Percentiles rank a stretch among this genome's conserved stretches.
These are phyloP conservation scores for Calonectria naviculata DNA, from an alignment of 2,329 filamentous ascomycete species.

Conservation along the genomic window DNA sequence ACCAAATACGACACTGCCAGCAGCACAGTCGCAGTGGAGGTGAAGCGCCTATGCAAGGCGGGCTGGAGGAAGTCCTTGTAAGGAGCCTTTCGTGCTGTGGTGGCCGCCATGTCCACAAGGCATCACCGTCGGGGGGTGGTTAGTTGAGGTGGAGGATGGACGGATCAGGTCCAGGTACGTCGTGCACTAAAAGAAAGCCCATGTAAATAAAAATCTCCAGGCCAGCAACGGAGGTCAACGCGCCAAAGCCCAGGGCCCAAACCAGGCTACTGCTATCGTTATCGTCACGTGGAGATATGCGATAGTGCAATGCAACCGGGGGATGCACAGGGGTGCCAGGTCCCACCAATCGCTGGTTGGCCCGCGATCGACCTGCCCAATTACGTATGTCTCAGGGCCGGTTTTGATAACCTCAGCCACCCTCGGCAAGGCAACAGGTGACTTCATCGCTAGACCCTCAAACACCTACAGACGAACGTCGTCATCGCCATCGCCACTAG, in stretches of 20 bases:
- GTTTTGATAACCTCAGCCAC: conserved; percentile 36
- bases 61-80: conserved; percentile 95
- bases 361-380: conserved; percentile 24
- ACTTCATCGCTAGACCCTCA: conserved; percentile 28
- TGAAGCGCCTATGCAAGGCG: conserved; percentile 87
- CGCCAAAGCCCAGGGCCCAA: conserved; percentile 27
- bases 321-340: conserved; percentile 15
- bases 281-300: conserved; percentile 46
- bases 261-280: conserved; percentile 32
- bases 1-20: conserved; percentile 79
- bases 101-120: conserved; percentile 61
- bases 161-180: conserved; percentile 8
- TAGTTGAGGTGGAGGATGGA: conserved; percentile 19
- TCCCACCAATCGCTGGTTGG: conserved; percentile 33
- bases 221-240: conserved; percentile 42
- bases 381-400: conserved; percentile 44
- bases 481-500: conserved; percentile 8
- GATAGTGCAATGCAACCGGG: neutral
- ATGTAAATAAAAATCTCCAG: conserved; percentile 50
- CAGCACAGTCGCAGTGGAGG: conserved; percentile 77
- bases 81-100: conserved; percentile 66
- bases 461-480: neutral
- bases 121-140: conserved; percentile 51
- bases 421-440: conserved; percentile 38
- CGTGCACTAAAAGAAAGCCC: conserved; percentile 22